phyloP scores from a whole-genome alignment of 768 basidiomycete genomes.

The Pulveroboletus sp. region DNA sequence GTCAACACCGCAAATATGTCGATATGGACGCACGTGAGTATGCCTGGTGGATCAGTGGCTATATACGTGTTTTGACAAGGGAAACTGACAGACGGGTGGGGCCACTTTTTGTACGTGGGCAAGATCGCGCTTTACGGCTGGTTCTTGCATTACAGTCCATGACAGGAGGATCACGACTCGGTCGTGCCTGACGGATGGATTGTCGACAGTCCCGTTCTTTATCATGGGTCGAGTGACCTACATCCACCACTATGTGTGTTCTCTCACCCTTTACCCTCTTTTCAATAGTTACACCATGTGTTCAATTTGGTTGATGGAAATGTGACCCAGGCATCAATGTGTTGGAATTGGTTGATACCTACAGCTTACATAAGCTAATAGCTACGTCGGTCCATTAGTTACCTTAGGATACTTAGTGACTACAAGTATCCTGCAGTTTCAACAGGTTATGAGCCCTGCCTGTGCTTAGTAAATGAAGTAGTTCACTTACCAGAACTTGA shows the following conservation, averaged over 20 bases:
- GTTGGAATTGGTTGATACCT: too few relatives aligned
- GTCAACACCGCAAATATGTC: constrained; percentile 81
- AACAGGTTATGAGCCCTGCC: too few relatives aligned
- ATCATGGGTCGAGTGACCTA: constrained; percentile 98
- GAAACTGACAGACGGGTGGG: constrained; percentile 80
- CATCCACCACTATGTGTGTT: constrained; percentile 88
- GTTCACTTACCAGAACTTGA: too few relatives aligned
- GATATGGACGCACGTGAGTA: constrained; percentile 85
- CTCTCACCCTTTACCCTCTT: background rate
- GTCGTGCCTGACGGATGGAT: background rate
- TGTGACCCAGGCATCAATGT: too few relatives aligned
- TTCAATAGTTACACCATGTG: too few relatives aligned
- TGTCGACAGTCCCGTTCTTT: constrained; percentile 77
- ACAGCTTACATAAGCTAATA: too few relatives aligned
- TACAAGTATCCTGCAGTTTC: too few relatives aligned
- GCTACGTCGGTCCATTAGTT: too few relatives aligned
- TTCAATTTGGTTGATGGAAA: too few relatives aligned
- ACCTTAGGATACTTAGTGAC: too few relatives aligned
- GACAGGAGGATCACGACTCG: background rate
- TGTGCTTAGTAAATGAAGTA: too few relatives aligned
- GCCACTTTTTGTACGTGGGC: constrained; percentile 87
- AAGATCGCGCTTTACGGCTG: constrained; percentile 92
- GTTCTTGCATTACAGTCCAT: constrained; percentile 83
- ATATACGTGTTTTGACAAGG: constrained; percentile 4
- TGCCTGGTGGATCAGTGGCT: background rate